A percentile compares a stretch with the other conserved stretches of the same genome.
phyloP scores from a whole-genome alignment of 2,329 filamentous ascomycete species.

The Trichophaea hybrida region DNA sequence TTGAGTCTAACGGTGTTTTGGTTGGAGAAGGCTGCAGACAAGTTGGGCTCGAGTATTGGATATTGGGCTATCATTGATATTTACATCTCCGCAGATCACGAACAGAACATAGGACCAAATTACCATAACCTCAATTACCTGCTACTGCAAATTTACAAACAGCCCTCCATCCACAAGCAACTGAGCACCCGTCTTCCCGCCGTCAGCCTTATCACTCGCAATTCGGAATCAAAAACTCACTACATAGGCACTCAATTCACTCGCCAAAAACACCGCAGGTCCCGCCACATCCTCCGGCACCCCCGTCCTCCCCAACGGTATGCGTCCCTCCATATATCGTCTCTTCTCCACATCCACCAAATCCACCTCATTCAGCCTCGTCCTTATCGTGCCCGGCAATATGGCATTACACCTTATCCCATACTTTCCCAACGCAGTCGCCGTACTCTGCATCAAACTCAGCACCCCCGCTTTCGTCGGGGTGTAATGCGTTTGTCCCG shows the following conservation, averaged over 20 bases:
- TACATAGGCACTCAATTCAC: conserved; percentile 65
- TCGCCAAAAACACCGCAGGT: conserved; percentile 72
- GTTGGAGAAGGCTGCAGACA: too few relatives aligned
- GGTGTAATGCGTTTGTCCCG: conserved; percentile 69
- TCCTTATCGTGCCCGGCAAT: conserved; percentile 68
- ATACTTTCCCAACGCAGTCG: conserved; percentile 62
- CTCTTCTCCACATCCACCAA: conserved; percentile 58
- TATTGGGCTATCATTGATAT: too few relatives aligned
- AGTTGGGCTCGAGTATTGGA: too few relatives aligned
- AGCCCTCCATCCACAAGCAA: conserved; percentile 75
- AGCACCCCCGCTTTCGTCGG: conserved; percentile 74
- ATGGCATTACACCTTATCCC: conserved; percentile 70
- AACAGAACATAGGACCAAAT: too few relatives aligned
- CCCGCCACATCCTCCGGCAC: conserved; percentile 61
- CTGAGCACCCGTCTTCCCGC: conserved; percentile 53
- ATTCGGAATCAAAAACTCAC: conserved; percentile 29
- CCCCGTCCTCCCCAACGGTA: conserved; percentile 64
- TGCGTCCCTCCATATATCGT: conserved; percentile 64
- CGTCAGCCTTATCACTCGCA: neutral
- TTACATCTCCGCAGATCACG: too few relatives aligned
- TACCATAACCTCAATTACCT: neutral
- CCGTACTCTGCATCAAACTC: conserved; percentile 69
- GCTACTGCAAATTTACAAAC: conserved; percentile 73
- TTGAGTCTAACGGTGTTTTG: too few relatives aligned
- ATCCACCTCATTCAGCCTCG: conserved; percentile 73